A percentile compares a stretch with the other conserved stretches of the same genome.
Evolutionary conservation across 2,329 filamentous ascomycete genomes (phyloP).

Genomic region (Aureobasidium zeae): DNA sequence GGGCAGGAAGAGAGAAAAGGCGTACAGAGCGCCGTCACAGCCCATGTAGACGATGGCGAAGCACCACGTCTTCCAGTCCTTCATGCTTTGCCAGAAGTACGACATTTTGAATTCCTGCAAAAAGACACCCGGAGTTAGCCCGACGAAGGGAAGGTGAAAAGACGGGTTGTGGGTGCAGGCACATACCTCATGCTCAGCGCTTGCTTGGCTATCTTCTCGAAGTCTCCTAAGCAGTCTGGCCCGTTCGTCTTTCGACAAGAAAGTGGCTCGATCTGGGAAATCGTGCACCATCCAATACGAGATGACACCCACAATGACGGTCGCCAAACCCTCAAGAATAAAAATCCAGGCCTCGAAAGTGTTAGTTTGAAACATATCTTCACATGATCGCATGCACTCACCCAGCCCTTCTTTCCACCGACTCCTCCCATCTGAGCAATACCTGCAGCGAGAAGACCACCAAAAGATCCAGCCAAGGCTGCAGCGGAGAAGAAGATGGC

Average conservation of each 20-base stretch:
- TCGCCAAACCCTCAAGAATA: constrained; percentile 53
- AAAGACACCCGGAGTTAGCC: background rate
- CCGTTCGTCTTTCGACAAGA: constrained; percentile 62
- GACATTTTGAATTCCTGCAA: constrained; percentile 54
- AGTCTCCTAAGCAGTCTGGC: constrained; percentile 63
- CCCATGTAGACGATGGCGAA: constrained; percentile 71
- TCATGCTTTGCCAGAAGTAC: constrained; percentile 63
- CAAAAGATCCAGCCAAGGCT: constrained; percentile 68
- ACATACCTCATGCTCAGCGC: constrained; percentile 55
- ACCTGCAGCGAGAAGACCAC: constrained; percentile 61
- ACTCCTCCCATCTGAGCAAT: constrained; percentile 62
- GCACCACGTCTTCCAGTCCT: constrained; percentile 76
- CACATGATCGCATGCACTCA: background rate
- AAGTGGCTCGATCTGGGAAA: constrained; percentile 65
- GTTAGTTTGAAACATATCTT: no score
- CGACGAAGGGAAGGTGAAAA: background rate
- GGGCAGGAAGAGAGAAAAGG: constrained; percentile 69
- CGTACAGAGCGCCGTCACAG: constrained; percentile 60
- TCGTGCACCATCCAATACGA: constrained; percentile 76
- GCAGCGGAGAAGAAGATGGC: constrained; percentile 80
- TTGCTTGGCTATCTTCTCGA: constrained; percentile 60
- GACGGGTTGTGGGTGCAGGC: no score
- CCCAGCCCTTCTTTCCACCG: constrained; percentile 34
- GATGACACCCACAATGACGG: constrained; percentile 56
- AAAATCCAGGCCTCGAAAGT: constrained; percentile 38